phyloP scores from a whole-genome alignment of 139 green algal species.

The Chlorella sp. region DNA sequence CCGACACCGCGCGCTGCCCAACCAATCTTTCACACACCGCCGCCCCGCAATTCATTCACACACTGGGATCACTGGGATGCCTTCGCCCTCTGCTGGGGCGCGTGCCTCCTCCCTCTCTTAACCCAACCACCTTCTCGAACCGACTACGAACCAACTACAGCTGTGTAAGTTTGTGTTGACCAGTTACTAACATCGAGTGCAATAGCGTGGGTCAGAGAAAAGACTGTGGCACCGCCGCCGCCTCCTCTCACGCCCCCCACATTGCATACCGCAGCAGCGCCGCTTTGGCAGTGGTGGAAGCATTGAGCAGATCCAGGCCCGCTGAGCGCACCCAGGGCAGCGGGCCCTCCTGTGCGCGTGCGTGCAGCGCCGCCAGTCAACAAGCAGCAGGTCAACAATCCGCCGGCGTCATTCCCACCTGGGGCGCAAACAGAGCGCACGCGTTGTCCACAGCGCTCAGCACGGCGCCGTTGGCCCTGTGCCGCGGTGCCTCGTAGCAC shows the following conservation, averaged over 20 bases:
- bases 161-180: no score
- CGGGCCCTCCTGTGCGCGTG: not conserved
- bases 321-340: not conserved
- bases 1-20: no score
- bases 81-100: no score
- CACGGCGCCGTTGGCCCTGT: constrained; percentile 63
- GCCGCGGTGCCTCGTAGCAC: constrained; percentile 64
- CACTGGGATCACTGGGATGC: no score
- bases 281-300: not conserved
- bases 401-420: constrained; percentile 9
- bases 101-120: no score
- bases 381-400: not conserved
- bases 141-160: no score
- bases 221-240: not conserved
- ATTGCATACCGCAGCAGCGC: constrained; percentile 10
- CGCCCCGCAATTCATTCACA: no score
- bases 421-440: constrained; percentile 54
- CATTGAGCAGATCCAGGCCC: not conserved
- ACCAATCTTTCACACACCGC: no score
- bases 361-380: not conserved
- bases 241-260: not conserved
- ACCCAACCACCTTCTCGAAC: no score
- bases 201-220: no score
- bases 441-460: constrained; percentile 64
- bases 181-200: no score